phyloP scores from a whole-genome alignment of 1,284 basidiomycete species.

The Melampsora larici-populina region DNA sequence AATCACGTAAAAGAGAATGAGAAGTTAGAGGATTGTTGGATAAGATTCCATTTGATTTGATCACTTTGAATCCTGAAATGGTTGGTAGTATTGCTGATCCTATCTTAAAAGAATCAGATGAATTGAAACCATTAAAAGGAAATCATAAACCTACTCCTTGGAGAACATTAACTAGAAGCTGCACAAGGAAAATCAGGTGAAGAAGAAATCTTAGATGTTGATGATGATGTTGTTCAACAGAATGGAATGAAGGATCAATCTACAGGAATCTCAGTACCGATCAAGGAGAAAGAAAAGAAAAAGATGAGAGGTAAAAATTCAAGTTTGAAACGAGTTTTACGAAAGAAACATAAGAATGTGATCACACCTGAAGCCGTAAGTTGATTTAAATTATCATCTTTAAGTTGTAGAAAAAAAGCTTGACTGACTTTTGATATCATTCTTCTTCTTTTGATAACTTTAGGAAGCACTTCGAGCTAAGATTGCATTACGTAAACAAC shows the following conservation, averaged over 20 bases:
- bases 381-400: neutral
- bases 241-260: too few relatives aligned
- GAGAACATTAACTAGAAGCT: constrained; percentile 65
- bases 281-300: constrained; percentile 61
- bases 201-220: constrained; percentile 58
- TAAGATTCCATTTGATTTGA: constrained; percentile 94
- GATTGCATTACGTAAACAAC: neutral
- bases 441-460: neutral
- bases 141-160: constrained; percentile 60
- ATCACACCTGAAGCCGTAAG: constrained; percentile 40
- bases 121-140: constrained; percentile 12
- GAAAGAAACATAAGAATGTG: constrained; percentile 51
- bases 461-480: constrained; percentile 1
- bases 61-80: constrained; percentile 80
- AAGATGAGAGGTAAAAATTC: constrained; percentile 72
- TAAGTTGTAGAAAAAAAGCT: too few relatives aligned
- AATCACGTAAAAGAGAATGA: constrained; percentile 74
- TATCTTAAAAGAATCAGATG: constrained; percentile 9
- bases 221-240: constrained; percentile 48
- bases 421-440: too few relatives aligned
- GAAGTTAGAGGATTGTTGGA: constrained; percentile 88
- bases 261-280: constrained; percentile 53
- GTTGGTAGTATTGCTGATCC: constrained; percentile 30
- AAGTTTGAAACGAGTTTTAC: constrained; percentile 72
- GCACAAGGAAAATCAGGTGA: constrained; percentile 70